Base-by-base conservation (phyloP, 1,284 basidiomycete genomes). In the Trichosporon ovoides region DNA sequence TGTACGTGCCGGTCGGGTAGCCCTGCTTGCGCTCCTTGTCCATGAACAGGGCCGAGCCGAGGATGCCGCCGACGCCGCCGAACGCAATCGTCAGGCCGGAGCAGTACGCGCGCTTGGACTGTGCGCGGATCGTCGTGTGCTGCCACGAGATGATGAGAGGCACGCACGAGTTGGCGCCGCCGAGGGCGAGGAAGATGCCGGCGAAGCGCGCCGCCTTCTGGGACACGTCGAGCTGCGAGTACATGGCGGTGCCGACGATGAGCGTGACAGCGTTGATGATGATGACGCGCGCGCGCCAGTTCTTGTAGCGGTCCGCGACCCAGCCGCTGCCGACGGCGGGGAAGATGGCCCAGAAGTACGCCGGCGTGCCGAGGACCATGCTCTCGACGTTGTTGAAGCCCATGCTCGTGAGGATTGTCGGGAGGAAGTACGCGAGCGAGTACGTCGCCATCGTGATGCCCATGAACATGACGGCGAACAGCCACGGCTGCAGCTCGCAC, bases 21-120 rank as follows among this genome's bases (percentile, higher is more conserved):
- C 56, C 53, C 64, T 13, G 33, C 52, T 55, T 66, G 62, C 38
- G 70, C 68, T 70, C 59, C 35, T 52, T 68, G 74, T 61, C 53
- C 48, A 40, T 55, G 56, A 61, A 61, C 20, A 68, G 63, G 22
- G 69, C 58, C 16, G 72, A 72, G 12, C 76, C 75, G 53, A 79
- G 63, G 64, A 80, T 79, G 54, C 79, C 80, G 20, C 79, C 79
- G 36, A 79, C 58, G 57, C 77, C 77, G 34, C 77, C 78, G 43
- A 77, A 73, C 38, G 69, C 73, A 51, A 78, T 72, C 40, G 75
- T 70, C 38, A 78, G 56, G 31, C 77, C 78, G 20, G 70, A 71
- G n/a, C 68, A 65, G 63, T 74, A 73, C 9, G 69, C 64, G 20
- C 67, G 62, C 61, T 80, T 79, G 33, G 71, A 70, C 62, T 79